Conservation (phyloP, 2,329 filamentous ascomycete genomes). For the Didymosphaeria variabile region DNA sequence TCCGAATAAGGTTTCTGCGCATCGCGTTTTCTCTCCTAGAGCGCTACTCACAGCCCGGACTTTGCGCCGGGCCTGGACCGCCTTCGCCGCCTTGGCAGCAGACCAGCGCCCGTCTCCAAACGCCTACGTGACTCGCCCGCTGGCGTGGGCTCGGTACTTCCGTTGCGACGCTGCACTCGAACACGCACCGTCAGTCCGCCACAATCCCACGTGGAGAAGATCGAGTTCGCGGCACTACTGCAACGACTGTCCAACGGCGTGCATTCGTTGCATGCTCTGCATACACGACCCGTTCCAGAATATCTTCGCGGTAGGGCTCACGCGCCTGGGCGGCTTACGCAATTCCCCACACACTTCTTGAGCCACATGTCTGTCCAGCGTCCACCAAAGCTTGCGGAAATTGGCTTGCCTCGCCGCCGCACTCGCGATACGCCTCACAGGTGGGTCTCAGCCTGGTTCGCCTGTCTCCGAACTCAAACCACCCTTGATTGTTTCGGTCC, state of each 20-base stretch:
- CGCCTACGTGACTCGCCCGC: constrained; percentile 4
- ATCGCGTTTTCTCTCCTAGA: not conserved
- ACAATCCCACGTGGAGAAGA: constrained; percentile 5
- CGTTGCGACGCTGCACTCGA: not conserved
- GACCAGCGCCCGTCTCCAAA: constrained; percentile 1
- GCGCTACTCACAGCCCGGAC: not conserved
- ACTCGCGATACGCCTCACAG: not conserved
- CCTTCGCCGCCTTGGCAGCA: not conserved
- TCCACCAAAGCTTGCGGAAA: constrained; percentile 6
- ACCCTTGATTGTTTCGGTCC: too few species aligned
- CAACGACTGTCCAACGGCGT: not conserved
- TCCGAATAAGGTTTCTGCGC: not conserved
- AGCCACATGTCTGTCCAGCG: not conserved
- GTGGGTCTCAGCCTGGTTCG: not conserved
- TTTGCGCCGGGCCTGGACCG: not conserved
- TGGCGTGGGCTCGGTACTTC: constrained; percentile 7
- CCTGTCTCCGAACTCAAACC: too few species aligned
- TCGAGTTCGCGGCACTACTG: not conserved
- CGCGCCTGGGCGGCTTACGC: not conserved
- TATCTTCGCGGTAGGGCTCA: not conserved
- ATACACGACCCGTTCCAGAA: not conserved
- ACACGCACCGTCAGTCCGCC: constrained; percentile 7
- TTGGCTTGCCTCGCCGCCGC: not conserved
- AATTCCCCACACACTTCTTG: not conserved
- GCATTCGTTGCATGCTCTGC: too few species aligned